Conservation (phyloP, 805 yeast species). For the Maudiozyma saulgeensis region DNA sequence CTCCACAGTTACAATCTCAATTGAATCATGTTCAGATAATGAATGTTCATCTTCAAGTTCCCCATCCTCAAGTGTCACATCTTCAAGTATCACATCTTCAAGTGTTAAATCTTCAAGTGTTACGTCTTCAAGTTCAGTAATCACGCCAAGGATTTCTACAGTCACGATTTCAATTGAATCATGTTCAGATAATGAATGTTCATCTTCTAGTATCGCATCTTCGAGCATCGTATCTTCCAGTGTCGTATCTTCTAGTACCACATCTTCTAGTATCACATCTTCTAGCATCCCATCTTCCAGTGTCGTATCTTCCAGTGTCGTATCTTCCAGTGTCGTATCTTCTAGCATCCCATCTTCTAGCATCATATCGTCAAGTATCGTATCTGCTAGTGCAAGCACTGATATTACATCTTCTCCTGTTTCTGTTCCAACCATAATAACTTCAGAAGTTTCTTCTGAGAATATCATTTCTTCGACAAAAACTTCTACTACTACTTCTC, state of each 20-base stretch:
- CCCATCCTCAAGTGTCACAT: not conserved
- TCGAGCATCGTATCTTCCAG: not conserved
- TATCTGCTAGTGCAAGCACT: no score
- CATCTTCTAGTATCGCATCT: not conserved
- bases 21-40: slow-evolving; percentile 2
- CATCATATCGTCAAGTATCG: no score
- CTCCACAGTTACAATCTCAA: not conserved
- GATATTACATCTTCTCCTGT: no score
- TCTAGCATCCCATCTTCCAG: not conserved
- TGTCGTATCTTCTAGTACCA: not conserved
- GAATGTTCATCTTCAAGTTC: not conserved
- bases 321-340: not conserved
- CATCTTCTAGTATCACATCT: not conserved
- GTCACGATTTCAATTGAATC: not conserved
- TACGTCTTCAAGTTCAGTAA: not conserved
- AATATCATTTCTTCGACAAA: no score
- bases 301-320: not conserved
- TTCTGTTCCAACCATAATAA: not conserved
- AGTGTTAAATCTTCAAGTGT: not conserved
- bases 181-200: not conserved
- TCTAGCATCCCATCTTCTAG: not conserved
- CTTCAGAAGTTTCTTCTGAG: no score
- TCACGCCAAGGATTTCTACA: not conserved
- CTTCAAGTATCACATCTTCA: not conserved
- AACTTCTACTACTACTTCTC: not conserved